A percentile compares a stretch with the other conserved stretches of the same genome.
phyloP scores from a whole-genome alignment of 2,329 filamentous ascomycete species.

The Aciculosporium take region DNA sequence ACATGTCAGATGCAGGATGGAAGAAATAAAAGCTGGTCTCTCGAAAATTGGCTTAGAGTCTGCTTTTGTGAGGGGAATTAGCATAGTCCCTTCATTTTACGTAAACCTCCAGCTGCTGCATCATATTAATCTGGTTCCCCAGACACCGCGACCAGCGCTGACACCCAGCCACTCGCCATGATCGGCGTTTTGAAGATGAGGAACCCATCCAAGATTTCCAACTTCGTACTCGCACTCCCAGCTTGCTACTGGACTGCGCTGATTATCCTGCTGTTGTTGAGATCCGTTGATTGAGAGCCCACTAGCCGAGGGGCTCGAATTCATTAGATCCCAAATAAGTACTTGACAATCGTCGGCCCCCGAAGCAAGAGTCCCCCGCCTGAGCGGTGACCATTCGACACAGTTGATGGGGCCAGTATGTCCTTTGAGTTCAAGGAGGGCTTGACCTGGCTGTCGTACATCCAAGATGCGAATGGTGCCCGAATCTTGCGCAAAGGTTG shows the following conservation, averaged over 20 bases:
- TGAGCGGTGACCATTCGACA: constrained; percentile 85
- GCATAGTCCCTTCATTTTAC: neutral
- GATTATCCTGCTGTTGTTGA: constrained; percentile 37
- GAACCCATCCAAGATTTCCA: constrained; percentile 73
- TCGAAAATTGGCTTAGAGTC: neutral
- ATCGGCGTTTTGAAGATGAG: constrained; percentile 52
- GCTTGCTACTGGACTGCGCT: constrained; percentile 54
- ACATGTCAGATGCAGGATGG: neutral
- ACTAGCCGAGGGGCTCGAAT: constrained; percentile 31
- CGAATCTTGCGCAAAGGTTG: constrained; percentile 93
- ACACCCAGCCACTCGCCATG: constrained; percentile 75
- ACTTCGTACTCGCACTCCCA: constrained; percentile 85
- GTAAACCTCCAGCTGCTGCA: neutral
- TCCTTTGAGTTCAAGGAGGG: constrained; percentile 80
- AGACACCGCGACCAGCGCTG: constrained; percentile 65
- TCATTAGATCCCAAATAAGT: constrained; percentile 85
- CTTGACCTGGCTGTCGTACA: constrained; percentile 89
- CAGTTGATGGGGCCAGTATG: constrained; percentile 78
- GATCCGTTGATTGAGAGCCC: constrained; percentile 32
- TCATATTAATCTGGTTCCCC: constrained; percentile 47
- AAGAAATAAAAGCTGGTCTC: neutral
- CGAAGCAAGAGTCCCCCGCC: constrained; percentile 77
- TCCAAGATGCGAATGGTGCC: constrained; percentile 89
- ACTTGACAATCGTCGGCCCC: constrained; percentile 88
- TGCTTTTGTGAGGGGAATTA: neutral